phyloP scores from a whole-genome alignment of 768 basidiomycete species.

The Mycena pura region DNA sequence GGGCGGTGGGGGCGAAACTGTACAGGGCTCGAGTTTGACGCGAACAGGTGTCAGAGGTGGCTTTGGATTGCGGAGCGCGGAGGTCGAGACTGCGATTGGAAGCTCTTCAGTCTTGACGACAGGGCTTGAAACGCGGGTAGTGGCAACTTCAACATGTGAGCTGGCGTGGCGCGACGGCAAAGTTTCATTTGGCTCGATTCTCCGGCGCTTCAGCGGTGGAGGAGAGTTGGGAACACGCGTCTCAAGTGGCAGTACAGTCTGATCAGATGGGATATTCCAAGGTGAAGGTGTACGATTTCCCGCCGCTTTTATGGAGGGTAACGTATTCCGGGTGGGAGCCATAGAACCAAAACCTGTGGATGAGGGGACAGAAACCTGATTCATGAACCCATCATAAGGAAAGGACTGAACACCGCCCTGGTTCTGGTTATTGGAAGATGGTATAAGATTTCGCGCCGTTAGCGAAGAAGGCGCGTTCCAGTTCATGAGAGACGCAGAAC shows the following conservation, averaged over 20 bases:
- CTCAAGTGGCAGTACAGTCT: background rate
- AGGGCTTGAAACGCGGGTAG: background rate
- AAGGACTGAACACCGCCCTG: too few species aligned
- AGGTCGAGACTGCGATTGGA: background rate
- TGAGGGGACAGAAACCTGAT: too few species aligned
- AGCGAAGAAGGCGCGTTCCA: too few species aligned
- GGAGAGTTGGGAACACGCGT: conserved; percentile 8
- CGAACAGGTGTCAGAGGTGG: background rate
- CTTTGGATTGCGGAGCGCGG: background rate
- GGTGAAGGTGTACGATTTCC: background rate
- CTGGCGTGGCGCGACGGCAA: background rate
- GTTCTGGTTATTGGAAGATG: too few species aligned
- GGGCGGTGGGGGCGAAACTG: conserved; percentile 7
- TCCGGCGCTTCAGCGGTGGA: conserved; percentile 8
- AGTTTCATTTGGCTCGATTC: background rate
- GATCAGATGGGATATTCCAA: background rate
- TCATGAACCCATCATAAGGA: background rate
- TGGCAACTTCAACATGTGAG: background rate
- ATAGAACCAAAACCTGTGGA: too few species aligned
- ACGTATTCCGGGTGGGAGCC: too few species aligned
- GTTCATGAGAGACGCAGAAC: too few species aligned
- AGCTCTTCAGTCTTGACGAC: conserved; percentile 2
- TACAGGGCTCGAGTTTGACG: conserved; percentile 14
- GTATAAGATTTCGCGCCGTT: too few species aligned
- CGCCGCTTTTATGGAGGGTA: too few species aligned